Percentiles rank a stretch among this genome's conserved stretches.
Evolutionary conservation across 768 basidiomycete genomes (phyloP).

Genomic region (Kwoniella heveanensis): DNA sequence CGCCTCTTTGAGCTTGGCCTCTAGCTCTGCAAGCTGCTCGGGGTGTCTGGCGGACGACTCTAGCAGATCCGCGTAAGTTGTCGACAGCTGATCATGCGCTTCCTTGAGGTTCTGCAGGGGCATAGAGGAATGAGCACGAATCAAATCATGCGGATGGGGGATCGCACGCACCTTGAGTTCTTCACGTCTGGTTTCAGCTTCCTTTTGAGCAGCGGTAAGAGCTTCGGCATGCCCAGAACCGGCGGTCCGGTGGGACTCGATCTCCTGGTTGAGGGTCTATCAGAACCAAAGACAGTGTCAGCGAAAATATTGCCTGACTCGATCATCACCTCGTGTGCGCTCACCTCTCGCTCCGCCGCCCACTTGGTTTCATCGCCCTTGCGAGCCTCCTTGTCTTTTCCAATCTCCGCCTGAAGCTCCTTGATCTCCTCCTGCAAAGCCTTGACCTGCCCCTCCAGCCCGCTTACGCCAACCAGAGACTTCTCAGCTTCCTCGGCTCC

Average conservation of each 20-base stretch:
- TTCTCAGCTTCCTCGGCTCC: slow-evolving; percentile 25
- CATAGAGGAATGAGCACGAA: not conserved
- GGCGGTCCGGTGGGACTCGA: slow-evolving; percentile 3
- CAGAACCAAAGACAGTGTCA: not conserved
- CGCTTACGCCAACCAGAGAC: slow-evolving; percentile 11
- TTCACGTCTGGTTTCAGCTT: slow-evolving; percentile 12
- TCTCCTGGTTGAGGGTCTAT: slow-evolving; percentile 1
- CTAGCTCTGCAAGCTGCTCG: slow-evolving; percentile 16
- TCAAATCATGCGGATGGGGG: too few species aligned
- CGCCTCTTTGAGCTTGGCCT: slow-evolving; percentile 17
- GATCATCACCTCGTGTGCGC: not conserved
- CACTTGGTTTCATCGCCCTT: slow-evolving; percentile 10
- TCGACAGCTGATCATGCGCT: slow-evolving; percentile 25
- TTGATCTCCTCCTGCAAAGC: slow-evolving; percentile 20
- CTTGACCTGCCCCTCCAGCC: slow-evolving; percentile 12
- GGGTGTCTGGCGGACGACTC: slow-evolving; percentile 17
- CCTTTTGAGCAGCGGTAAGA: slow-evolving; percentile 1
- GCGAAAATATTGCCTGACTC: not conserved
- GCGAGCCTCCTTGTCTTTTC: slow-evolving; percentile 8
- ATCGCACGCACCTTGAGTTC: slow-evolving; percentile 10
- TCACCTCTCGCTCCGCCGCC: slow-evolving; percentile 19
- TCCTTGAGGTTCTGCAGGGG: not conserved
- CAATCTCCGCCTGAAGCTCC: slow-evolving; percentile 7
- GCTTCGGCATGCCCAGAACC: slow-evolving; percentile 6
- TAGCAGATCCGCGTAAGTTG: slow-evolving; percentile 21